A percentile compares a stretch with the other conserved stretches of the same genome.
Evolutionary conservation across 106 monocot genomes (phyloP).

Genomic region (Phalaenopsis aphrodite): DNA sequence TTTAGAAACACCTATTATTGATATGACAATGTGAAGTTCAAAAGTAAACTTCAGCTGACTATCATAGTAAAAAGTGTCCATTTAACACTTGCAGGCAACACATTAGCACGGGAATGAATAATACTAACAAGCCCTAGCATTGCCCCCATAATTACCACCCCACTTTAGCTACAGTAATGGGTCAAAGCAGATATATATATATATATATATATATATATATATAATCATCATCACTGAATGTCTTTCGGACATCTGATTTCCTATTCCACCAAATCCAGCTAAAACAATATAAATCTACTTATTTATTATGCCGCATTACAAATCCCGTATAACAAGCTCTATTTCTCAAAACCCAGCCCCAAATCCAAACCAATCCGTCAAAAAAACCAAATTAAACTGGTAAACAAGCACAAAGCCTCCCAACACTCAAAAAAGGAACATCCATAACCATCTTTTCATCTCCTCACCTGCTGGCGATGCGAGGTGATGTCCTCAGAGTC

Average conservation of each 20-base stretch:
- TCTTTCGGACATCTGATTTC: neutral
- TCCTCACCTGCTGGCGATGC: conserved; percentile 56
- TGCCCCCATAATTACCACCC: neutral
- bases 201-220: too few relatives aligned
- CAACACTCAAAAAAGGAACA: neutral
- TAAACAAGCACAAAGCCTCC: neutral
- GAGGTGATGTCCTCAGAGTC: conserved; percentile 31
- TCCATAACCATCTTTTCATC: neutral
- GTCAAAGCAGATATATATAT: too few relatives aligned
- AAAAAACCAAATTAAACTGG: neutral
- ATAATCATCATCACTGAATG: neutral
- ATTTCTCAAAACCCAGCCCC: neutral
- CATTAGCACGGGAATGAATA: neutral
- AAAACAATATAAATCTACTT: neutral
- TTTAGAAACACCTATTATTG: too few relatives aligned
- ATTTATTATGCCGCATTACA: conserved; percentile 1
- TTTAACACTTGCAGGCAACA: neutral
- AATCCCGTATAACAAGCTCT: neutral
- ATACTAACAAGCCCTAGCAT: neutral
- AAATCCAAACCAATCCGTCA: neutral
- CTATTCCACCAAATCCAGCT: neutral
- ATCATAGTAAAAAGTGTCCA: neutral
- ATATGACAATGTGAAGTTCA: too few relatives aligned
- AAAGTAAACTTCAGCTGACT: too few relatives aligned
- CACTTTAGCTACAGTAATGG: neutral